Evolutionary conservation across 495 filamentous ascomycete genomes (phyloP), one percentile per base, ranked within the genome.

Genomic region (Trypethelium eluteriae): DNA sequence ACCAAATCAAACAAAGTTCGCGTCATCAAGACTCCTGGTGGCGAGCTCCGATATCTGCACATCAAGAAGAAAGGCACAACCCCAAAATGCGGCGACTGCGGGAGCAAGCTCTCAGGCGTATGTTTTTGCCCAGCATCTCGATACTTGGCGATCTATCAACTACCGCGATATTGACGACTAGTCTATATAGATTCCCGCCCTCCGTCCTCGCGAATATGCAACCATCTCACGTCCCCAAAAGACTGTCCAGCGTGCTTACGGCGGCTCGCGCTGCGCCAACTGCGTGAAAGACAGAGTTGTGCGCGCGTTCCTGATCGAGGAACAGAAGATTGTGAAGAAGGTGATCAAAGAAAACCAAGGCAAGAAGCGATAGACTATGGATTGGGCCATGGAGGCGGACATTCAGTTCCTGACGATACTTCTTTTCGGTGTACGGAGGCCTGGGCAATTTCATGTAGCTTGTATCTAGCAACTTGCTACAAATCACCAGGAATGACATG

Each of bases 311-410:
- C 82, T 98, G 82, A 97, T 98, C 72, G 94, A 98, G 85, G 94
- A 99, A 86, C 94, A 99, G 85, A 98, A 98, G 91, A 97, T 99
- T 73, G 95, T 99, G 81, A 98, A 99, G 91, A 98, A 98, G 89
- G 94, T 98, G 74, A 86, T 96, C 79, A 93, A 95, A 87, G 92
- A 96, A 83, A 89, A 82, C 71, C 89, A 93, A 83, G 80, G 84
- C 78, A 96, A 95, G 89, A 90, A 90, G 82, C 85, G 81, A 59
- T 81, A 80, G 70, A 72, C 32, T 3, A 32, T 11, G 38, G n/a
- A 38, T 5, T 41, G 11, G 62, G 7, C 6, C 3, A 18, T 36
- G 18, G 32, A 11, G 18, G 32, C 3, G 53, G 32, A 9, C 25
- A 36, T 53, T 6, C 6, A 18, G 36, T 35, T 59, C 36, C 36